phyloP scores from a whole-genome alignment of 1,284 basidiomycete genomes.

The Phellinidium pouzarii region DNA sequence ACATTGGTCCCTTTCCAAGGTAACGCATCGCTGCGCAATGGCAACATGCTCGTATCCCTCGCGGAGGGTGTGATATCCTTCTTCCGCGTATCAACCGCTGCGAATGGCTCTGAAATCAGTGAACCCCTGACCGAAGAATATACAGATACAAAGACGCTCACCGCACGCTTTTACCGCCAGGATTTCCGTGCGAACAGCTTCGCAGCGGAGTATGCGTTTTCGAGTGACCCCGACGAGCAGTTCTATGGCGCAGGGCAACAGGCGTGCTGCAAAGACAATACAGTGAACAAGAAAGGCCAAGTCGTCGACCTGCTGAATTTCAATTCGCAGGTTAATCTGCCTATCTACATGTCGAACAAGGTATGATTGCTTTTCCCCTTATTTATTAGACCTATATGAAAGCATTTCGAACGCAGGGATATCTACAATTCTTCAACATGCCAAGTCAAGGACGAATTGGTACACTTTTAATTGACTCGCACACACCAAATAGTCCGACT shows the following conservation, averaged over 20 bases:
- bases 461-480: no score
- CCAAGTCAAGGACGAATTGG: conserved; percentile 35
- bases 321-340: conserved; percentile 37
- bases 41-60: conserved; percentile 30
- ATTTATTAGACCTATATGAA: neutral
- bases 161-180: conserved; percentile 32
- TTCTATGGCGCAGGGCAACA: conserved; percentile 37
- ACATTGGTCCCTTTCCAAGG: conserved; percentile 30
- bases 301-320: conserved; percentile 36
- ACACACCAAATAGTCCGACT: neutral
- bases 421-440: conserved; percentile 37
- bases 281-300: conserved; percentile 38
- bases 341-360: conserved; percentile 38
- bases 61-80: conserved; percentile 30
- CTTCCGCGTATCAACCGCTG: conserved; percentile 27
- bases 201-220: conserved; percentile 33
- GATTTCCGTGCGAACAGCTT: conserved; percentile 32
- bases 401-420: conserved; percentile 27
- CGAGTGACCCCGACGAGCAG: conserved; percentile 31
- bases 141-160: conserved; percentile 32
- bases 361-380: conserved; percentile 18
- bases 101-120: conserved; percentile 27
- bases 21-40: conserved; percentile 31
- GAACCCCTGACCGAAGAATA: conserved; percentile 31
- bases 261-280: conserved; percentile 35